These are phyloP conservation scores for Dothidotthia symphoricarpi DNA, from an alignment of 2,329 filamentous ascomycete genomes.

Conservation along the genomic window DNA sequence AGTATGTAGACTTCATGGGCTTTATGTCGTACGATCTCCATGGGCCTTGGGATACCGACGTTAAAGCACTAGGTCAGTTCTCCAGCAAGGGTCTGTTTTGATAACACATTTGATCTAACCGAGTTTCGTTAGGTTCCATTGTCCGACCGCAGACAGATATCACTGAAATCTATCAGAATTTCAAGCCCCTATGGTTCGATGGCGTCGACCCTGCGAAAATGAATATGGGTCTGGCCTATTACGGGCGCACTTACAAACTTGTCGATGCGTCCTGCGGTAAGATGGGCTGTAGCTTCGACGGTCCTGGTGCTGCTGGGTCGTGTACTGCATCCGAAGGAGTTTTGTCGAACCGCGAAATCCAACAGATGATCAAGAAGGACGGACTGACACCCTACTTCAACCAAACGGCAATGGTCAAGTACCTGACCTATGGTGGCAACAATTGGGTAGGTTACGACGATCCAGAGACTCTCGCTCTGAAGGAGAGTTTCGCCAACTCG, in stretches of 20 bases:
- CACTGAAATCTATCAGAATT: conserved; percentile 44
- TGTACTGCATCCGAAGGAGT: conserved; percentile 33
- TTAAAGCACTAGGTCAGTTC: conserved; percentile 24
- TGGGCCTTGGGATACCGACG: conserved; percentile 34
- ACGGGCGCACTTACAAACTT: conserved; percentile 41
- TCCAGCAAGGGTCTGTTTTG: no score
- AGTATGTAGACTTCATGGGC: conserved; percentile 32
- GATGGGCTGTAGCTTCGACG: conserved; percentile 13
- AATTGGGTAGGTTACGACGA: conserved; percentile 46
- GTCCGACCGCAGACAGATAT: conserved; percentile 44
- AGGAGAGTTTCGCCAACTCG: conserved; percentile 45
- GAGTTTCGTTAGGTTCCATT: no score
- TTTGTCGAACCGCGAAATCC: conserved; percentile 38
- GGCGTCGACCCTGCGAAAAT: conserved; percentile 45
- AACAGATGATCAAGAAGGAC: conserved; percentile 22
- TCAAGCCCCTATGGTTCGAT: conserved; percentile 50
- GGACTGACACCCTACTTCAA: conserved; percentile 19
- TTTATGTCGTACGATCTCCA: conserved; percentile 21
- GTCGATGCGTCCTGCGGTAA: conserved; percentile 11
- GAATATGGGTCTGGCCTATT: conserved; percentile 48
- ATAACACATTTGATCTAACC: no score
- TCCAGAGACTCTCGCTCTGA: conserved; percentile 41
- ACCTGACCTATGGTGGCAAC: conserved; percentile 27
- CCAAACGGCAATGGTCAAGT: conserved; percentile 31
- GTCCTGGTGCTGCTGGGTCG: conserved; percentile 8